Percentiles rank a stretch among this genome's conserved stretches.
Conservation (phyloP, 2,329 filamentous ascomycete genomes). For the Sarocladium brachiariae region DNA sequence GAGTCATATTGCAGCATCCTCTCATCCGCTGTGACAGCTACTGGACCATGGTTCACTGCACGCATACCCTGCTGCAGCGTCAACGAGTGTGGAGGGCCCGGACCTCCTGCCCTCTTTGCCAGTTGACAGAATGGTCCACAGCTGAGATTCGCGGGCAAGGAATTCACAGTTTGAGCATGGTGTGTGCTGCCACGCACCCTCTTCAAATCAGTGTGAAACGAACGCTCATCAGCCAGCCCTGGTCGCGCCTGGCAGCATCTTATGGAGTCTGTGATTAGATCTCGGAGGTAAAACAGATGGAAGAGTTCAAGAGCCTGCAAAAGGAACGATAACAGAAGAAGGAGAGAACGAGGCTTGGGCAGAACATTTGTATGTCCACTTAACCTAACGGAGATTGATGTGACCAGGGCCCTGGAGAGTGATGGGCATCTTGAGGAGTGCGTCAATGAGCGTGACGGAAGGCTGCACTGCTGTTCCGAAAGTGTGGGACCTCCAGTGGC, state of each 20-base stretch:
- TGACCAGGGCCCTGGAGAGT: background rate
- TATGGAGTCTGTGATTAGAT: background rate
- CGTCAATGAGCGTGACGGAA: background rate
- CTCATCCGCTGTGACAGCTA: background rate
- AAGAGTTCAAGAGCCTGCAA: background rate
- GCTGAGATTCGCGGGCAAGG: background rate
- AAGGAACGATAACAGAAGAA: background rate
- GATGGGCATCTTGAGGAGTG: background rate
- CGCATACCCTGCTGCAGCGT: background rate
- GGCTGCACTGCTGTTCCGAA: background rate
- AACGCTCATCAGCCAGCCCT: too few species aligned
- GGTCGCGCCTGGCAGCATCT: background rate
- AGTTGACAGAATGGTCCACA: background rate
- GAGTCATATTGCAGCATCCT: background rate
- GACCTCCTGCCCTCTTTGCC: background rate
- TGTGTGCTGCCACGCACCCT: background rate
- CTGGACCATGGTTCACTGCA: background rate
- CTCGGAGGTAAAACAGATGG: background rate
- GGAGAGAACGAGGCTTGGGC: background rate
- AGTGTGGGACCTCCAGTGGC: background rate
- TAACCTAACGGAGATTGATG: background rate
- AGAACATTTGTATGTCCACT: background rate
- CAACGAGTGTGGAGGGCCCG: background rate
- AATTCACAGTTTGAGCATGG: background rate
- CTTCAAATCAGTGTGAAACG: too few species aligned